phyloP scores from a whole-genome alignment of 2,329 filamentous ascomycete genomes.

The Aspergillus brunneoviolaceus region DNA sequence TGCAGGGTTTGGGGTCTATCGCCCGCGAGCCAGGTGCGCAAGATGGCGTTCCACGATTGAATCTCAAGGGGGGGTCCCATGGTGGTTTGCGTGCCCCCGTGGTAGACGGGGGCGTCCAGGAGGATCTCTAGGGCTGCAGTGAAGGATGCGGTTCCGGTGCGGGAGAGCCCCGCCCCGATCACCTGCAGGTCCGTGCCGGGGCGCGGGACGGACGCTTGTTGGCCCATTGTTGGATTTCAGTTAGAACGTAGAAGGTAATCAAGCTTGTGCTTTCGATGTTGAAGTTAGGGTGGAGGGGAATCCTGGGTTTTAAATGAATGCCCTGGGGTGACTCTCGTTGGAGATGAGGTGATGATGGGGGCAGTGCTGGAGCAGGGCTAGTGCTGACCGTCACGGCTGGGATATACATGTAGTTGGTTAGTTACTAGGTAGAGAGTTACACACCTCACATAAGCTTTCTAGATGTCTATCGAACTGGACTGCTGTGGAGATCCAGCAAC shows the following conservation, averaged over 20 bases:
- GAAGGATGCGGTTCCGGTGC: conserved; percentile 55
- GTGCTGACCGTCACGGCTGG: no score
- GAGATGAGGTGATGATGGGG: no score
- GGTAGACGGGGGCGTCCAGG: conserved; percentile 51
- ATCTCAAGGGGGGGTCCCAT: conserved; percentile 23
- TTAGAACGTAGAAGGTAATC: no score
- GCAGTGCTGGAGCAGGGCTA: no score
- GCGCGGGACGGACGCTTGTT: conserved; percentile 3
- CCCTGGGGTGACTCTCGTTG: no score
- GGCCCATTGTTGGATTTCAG: conserved; percentile 1
- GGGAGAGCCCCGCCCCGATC: conserved; percentile 33
- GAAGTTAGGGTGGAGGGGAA: no score
- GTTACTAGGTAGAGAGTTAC: no score
- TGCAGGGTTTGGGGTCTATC: neutral
- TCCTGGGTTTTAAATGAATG: neutral
- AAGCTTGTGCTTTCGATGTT: no score
- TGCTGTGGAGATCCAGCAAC: no score
- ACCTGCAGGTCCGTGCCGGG: conserved; percentile 20
- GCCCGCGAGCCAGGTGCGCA: neutral
- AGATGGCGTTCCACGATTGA: conserved; percentile 23
- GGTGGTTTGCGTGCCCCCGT: conserved; percentile 47
- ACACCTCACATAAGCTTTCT: no score
- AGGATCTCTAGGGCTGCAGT: conserved; percentile 49
- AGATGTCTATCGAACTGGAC: no score
- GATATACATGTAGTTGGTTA: no score